Base-by-base conservation (phyloP, 1,139 yeast species). In the Zygosaccharomyces pseudobailii region DNA sequence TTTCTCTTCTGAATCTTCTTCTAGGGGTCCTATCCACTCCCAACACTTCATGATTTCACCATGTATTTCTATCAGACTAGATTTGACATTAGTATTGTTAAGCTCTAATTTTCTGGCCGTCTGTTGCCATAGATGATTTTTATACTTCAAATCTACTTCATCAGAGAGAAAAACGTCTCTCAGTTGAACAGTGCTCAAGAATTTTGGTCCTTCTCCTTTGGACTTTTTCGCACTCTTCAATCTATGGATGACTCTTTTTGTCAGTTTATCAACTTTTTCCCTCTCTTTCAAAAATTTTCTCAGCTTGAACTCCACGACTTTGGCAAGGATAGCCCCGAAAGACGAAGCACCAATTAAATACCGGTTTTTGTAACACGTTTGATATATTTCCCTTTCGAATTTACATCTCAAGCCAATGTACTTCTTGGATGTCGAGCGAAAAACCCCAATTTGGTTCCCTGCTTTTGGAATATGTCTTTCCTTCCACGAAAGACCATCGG, bases 41-140 rank as follows among this genome's bases (percentile, higher is more conserved):
- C 96, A 88, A 28, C 87, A 88, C 59, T 82, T 80, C 80, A 85
- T 80, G 51, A 88, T 84, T 56, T 88, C 96, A 4, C 97, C 97
- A 57, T 84, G 87, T 36, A 82, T 73, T 61, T 89, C 96, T 52
- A 79, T 67, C 27, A 65, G 46, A 17, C 51, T 56, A 13, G 65
- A 55, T 44, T 59, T 62, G 10, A 65, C 56, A 47, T 64, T 65
- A 13, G 67, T 59, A 50, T 64, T 64, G 37, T 87, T 85, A 45
- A 70, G 67, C 58, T 89, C 96, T 8, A 92, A 77, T 41, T 71
- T 73, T 34, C 68, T 67, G 43, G 75, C 73, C 2, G 89, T 84
- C n/a, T 66, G 60, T 6, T 67, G 66, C 97, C 97, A 89, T 23
- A 85, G 59, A 36, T 69, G 61, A 48, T 77, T 74, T 49, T 76